Conservation (phyloP, 345 rosid species). For the Eucalyptus paniculata region DNA sequence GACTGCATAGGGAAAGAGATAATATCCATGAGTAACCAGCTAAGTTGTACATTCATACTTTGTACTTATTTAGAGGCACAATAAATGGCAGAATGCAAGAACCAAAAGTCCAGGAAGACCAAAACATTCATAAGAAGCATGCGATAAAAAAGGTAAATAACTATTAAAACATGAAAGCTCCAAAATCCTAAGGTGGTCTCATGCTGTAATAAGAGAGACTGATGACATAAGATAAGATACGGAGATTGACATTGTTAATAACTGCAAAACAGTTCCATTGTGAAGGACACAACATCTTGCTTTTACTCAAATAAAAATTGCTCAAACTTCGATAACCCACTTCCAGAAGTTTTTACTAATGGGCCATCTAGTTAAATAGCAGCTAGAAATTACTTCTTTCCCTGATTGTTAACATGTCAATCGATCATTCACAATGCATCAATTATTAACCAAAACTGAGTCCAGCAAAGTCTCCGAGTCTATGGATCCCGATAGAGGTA, state of each 20-base stretch:
- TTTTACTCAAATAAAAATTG: not conserved
- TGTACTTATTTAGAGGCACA: not conserved
- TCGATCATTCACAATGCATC: not conserved
- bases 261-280: not conserved
- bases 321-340: not conserved
- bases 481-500: not conserved
- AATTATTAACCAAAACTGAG: not conserved
- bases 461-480: not conserved
- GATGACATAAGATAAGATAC: not conserved
- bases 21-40: not conserved
- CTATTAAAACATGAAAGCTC: not conserved
- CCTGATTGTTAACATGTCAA: not conserved
- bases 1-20: slow-evolving; percentile 35
- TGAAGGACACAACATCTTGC: not conserved
- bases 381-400: not conserved
- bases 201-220: not conserved
- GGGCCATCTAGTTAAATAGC: not conserved
- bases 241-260: not conserved
- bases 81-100: not conserved
- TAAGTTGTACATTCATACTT: not conserved
- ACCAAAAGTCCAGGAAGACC: not conserved
- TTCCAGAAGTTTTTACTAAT: not conserved
- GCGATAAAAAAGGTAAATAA: not conserved
- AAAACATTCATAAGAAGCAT: not conserved
- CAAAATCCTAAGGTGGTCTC: not conserved